Evolutionary conservation across 768 basidiomycete species (phyloP).

Genomic region (Podaxis sp.): DNA sequence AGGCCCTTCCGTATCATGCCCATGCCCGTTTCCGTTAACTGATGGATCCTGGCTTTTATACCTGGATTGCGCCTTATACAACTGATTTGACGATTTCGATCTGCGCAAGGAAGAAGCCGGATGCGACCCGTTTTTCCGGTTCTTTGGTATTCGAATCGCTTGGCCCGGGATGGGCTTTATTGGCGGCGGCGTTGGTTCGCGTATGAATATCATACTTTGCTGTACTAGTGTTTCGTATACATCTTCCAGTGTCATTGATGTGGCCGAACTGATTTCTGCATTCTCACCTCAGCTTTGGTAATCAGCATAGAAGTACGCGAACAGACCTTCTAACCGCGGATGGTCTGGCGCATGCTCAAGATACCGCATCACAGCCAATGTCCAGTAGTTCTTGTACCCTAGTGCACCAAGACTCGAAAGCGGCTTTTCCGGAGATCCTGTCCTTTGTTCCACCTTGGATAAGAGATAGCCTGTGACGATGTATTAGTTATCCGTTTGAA

Average conservation of each 20-base stretch:
- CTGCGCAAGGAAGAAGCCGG: not conserved
- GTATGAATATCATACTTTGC: conserved; percentile 69
- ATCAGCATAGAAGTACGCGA: not conserved
- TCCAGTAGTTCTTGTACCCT: conserved; percentile 97
- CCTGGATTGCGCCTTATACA: conserved; percentile 56
- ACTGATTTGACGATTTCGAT: conserved; percentile 40
- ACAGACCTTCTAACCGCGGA: conserved; percentile 74
- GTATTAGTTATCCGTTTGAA: not conserved
- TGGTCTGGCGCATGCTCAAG: conserved; percentile 54
- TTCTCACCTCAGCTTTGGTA: not conserved
- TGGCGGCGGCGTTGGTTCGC: conserved; percentile 47
- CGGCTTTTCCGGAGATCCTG: conserved; percentile 95
- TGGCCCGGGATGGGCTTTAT: conserved; percentile 73
- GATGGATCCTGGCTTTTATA: conserved; percentile 22
- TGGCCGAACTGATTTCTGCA: conserved; percentile 78
- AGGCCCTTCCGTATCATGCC: conserved; percentile 42
- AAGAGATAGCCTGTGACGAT: conserved; percentile 78
- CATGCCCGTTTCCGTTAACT: conserved; percentile 30
- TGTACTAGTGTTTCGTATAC: conserved; percentile 71
- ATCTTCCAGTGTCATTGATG: conserved; percentile 91
- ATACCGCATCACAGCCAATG: conserved; percentile 80
- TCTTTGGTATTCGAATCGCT: conserved; percentile 70
- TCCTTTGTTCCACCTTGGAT: conserved; percentile 89
- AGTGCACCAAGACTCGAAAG: conserved; percentile 89
- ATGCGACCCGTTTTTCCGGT: conserved; percentile 65